Percentiles rank a stretch among this genome's conserved stretches.
Evolutionary conservation across 345 rosid species (phyloP).

Genomic region (Aquilaria sinensis): DNA sequence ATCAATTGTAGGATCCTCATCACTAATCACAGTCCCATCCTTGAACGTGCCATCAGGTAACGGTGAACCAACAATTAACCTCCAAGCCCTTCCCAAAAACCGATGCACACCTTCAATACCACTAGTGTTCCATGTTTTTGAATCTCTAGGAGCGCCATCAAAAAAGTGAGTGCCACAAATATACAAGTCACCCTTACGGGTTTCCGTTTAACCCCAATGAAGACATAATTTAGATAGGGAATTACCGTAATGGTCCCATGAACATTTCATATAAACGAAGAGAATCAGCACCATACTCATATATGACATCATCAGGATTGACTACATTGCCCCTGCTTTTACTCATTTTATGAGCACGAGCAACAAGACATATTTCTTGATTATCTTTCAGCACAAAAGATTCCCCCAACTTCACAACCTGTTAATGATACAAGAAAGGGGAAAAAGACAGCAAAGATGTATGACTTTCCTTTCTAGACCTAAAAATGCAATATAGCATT

Average conservation of each 20-base stretch:
- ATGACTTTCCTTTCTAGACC: background rate
- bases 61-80: conserved; percentile 71
- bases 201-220: conserved; percentile 5
- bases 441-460: background rate
- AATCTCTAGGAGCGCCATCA: conserved; percentile 51
- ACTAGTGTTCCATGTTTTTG: conserved; percentile 92
- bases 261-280: conserved; percentile 95
- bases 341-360: conserved; percentile 93
- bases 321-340: conserved; percentile 97
- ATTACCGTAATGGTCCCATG: conserved; percentile 96
- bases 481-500: background rate
- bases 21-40: conserved; percentile 52
- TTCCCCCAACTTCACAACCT: conserved; percentile 82
- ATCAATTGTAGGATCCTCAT: conserved; percentile 63
- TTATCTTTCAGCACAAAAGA: conserved; percentile 63
- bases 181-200: background rate
- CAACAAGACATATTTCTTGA: conserved; percentile 47
- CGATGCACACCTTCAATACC: conserved; percentile 96
- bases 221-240: background rate
- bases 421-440: background rate
- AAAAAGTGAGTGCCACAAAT: conserved; percentile 8
- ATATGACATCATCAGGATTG: conserved; percentile 85
- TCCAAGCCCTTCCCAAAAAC: conserved; percentile 86
- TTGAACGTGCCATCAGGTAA: conserved; percentile 46
- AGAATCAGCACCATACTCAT: conserved; percentile 94